Percentiles rank a stretch among this genome's conserved stretches.
phyloP scores from a whole-genome alignment of 345 rosid genomes.

The Arabis alpina region DNA sequence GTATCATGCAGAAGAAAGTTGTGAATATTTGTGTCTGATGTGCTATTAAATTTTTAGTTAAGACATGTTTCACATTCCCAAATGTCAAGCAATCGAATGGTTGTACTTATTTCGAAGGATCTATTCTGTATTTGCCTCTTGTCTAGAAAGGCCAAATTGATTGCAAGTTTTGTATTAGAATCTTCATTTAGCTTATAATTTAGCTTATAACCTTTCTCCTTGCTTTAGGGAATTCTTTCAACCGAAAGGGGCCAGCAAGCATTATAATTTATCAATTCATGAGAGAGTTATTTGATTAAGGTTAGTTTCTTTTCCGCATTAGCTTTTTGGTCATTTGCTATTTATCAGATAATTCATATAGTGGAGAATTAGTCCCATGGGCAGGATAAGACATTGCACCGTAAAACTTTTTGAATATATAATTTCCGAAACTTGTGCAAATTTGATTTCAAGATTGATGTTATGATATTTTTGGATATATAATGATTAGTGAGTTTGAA shows the following conservation, averaged over 20 bases:
- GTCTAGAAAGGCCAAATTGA: conserved; percentile 17
- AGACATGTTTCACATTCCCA: conserved; percentile 4
- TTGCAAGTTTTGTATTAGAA: conserved; percentile 3
- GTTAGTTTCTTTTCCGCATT: conserved; percentile 46
- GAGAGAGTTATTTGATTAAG: conserved; percentile 83
- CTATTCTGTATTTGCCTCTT: conserved; percentile 11
- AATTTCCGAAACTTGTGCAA: conserved; percentile 14
- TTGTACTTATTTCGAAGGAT: conserved; percentile 1
- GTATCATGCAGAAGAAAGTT: conserved; percentile 26
- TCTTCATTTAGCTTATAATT: conserved; percentile 14
- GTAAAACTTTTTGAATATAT: conserved; percentile 13
- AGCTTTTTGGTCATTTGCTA: conserved; percentile 27
- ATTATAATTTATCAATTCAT: conserved; percentile 59
- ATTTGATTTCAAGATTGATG: conserved; percentile 19
- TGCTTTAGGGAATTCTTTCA: conserved; percentile 83
- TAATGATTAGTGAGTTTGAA: conserved; percentile 9
- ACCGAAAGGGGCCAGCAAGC: conserved; percentile 89
- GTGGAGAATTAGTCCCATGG: conserved; percentile 17
- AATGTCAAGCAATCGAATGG: neutral
- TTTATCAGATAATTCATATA: conserved; percentile 17
- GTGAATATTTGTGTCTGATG: conserved; percentile 8
- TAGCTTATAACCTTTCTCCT: conserved; percentile 24
- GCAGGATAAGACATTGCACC: conserved; percentile 2
- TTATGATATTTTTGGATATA: conserved; percentile 13
- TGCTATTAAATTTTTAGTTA: conserved; percentile 3